phyloP scores from a whole-genome alignment of 2,329 filamentous ascomycete genomes.

The Aspergillus flavus region DNA sequence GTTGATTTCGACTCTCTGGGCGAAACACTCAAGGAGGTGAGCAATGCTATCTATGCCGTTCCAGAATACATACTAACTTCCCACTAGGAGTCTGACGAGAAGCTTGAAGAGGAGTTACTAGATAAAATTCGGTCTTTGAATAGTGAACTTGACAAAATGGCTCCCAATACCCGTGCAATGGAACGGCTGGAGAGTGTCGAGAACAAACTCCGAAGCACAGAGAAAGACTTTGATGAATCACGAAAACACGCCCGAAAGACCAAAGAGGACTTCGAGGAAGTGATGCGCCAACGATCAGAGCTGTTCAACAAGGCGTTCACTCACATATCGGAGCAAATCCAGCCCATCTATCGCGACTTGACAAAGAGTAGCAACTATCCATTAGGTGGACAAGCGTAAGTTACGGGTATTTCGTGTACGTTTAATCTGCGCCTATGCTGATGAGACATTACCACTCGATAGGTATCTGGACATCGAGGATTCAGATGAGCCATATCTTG shows the following conservation, averaged over 20 bases:
- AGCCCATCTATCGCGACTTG: conserved; percentile 90
- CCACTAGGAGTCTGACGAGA: conserved; percentile 65
- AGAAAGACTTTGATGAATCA: conserved; percentile 86
- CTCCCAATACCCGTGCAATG: conserved; percentile 94
- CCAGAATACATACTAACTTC: conserved; percentile 13
- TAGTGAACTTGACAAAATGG: conserved; percentile 85
- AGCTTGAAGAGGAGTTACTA: conserved; percentile 73
- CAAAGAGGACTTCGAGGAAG: conserved; percentile 78
- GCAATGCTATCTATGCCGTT: conserved; percentile 23
- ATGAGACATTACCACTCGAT: conserved; percentile 11
- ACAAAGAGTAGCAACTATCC: conserved; percentile 90
- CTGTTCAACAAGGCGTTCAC: conserved; percentile 94
- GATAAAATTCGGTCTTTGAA: conserved; percentile 76
- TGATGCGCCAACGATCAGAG: conserved; percentile 81
- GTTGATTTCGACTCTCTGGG: conserved; percentile 82
- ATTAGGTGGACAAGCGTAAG: conserved; percentile 74
- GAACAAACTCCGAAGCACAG: conserved; percentile 76
- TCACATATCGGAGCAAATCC: conserved; percentile 94
- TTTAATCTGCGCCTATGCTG: conserved; percentile 4
- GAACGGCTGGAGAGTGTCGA: conserved; percentile 88
- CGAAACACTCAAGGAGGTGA: conserved; percentile 77
- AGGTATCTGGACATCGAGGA: conserved; percentile 91
- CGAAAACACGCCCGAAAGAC: conserved; percentile 72
- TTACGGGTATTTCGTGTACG: conserved; percentile 4
- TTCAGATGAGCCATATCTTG: conserved; percentile 92